These are phyloP conservation scores for Gossypium aridum DNA, from an alignment of 441 rosid species.

Conservation along the genomic window DNA sequence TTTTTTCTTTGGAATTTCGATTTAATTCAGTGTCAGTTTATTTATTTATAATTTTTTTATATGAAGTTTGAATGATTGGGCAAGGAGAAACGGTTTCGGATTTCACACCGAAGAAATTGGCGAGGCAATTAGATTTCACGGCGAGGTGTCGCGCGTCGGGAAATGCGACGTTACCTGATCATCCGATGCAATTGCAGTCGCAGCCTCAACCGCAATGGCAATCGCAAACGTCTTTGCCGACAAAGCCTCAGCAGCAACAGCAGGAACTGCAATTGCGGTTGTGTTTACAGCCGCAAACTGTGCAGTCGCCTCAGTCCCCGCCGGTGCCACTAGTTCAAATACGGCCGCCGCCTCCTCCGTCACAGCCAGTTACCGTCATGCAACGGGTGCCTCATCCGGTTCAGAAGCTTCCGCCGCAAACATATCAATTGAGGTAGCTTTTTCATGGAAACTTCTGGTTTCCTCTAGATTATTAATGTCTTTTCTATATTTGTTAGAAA, in stretches of 20 bases:
- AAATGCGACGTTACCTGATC: slow-evolving; percentile 13
- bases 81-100: slow-evolving; percentile 26
- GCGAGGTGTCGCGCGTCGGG: slow-evolving; percentile 20
- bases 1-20: not conserved
- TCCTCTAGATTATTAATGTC: not conserved
- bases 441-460: not conserved
- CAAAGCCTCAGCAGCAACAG: slow-evolving; percentile 29
- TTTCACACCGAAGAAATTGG: slow-evolving; percentile 42
- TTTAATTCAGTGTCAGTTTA: not conserved
- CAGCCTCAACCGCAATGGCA: slow-evolving; percentile 23
- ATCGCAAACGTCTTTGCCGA: slow-evolving; percentile 16
- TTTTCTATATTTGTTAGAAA: not conserved
- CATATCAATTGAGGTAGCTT: slow-evolving; percentile 24
- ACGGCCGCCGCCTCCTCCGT: slow-evolving; percentile 1
- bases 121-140: slow-evolving; percentile 78
- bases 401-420: slow-evolving; percentile 30
- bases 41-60: not conserved
- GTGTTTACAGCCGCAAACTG: slow-evolving; percentile 2
- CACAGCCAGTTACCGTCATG: slow-evolving; percentile 12
- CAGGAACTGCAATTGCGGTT: slow-evolving; percentile 1
- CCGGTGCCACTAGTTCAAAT: slow-evolving; percentile 17
- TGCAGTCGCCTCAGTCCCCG: slow-evolving; percentile 17
- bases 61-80: slow-evolving; percentile 18
- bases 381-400: slow-evolving; percentile 39
- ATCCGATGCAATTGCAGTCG: slow-evolving; percentile 14